These are phyloP conservation scores for Fusarium sarcochroum DNA, from an alignment of 2,329 filamentous ascomycete species.

Conservation along the genomic window DNA sequence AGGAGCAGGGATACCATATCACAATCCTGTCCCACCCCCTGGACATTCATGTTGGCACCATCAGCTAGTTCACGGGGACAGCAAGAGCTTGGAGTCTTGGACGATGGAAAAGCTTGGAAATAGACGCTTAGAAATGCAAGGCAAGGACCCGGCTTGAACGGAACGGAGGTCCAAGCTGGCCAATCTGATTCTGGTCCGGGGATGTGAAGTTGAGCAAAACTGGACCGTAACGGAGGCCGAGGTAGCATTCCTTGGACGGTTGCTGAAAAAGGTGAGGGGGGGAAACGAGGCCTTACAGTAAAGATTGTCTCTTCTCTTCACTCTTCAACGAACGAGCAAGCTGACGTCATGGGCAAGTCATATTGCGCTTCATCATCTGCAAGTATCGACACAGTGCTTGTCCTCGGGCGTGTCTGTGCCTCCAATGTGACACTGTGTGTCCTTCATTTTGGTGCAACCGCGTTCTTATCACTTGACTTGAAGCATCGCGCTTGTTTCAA, in stretches of 20 bases:
- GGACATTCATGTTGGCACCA: slow-evolving; percentile 30
- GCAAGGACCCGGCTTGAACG: slow-evolving; percentile 25
- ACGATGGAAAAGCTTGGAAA: slow-evolving; percentile 35
- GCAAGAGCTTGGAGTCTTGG: background rate
- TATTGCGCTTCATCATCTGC: slow-evolving; percentile 39
- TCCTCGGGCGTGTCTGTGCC: slow-evolving; percentile 13
- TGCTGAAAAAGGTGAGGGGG: background rate
- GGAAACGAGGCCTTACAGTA: slow-evolving; percentile 7
- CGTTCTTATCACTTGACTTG: background rate
- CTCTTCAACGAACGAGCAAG: slow-evolving; percentile 10
- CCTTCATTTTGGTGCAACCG: slow-evolving; percentile 12
- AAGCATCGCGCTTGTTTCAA: slow-evolving; percentile 24
- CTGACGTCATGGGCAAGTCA: slow-evolving; percentile 48
- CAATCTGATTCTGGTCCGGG: slow-evolving; percentile 14
- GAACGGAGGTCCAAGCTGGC: slow-evolving; percentile 24
- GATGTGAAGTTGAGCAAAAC: slow-evolving; percentile 12
- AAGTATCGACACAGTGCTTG: slow-evolving; percentile 45
- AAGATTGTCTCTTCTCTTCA: slow-evolving; percentile 23
- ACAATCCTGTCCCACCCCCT: slow-evolving; percentile 14
- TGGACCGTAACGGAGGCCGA: slow-evolving; percentile 17
- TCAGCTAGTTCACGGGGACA: slow-evolving; percentile 16
- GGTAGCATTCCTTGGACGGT: slow-evolving; percentile 17
- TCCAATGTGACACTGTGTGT: slow-evolving; percentile 39
- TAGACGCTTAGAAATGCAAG: slow-evolving; percentile 36
- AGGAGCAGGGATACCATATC: slow-evolving; percentile 5